Base-by-base conservation (phyloP, 768 basidiomycete species). In the Boletus tomentosulus region DNA sequence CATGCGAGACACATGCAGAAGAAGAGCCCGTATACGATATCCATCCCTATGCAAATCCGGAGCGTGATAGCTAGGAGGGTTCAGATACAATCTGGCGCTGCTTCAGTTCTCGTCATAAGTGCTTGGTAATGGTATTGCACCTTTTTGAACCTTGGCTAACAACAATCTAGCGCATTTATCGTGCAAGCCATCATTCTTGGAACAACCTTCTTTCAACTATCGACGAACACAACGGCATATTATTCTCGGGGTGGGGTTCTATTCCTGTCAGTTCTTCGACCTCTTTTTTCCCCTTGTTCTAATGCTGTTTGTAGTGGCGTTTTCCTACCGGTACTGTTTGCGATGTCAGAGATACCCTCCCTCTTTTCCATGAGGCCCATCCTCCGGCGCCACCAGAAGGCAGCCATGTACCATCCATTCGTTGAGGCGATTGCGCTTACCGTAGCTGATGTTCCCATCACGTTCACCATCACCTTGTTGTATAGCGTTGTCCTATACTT, bases 181-280 rank as follows among this genome's bases (percentile, higher is more conserved):
- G 24, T 70, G 15, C 63, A 69, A 58, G 65, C 67, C 19, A 57
- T 71, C 44, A 66, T 68, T 33, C 35, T 68, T 19, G 68, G 66
- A 43, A 75, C 74, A 16, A 72, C 78, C 34, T 82, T 80, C 70
- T 74, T 75, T 54, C 62, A 72, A 15, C 58, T 79, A 31, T 64
- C 73, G 0, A 62, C 71, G 16, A 44, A 62, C 25, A 79, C 80
- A 4, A 51, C 59, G 0, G 53, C 47, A 2, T 71, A 45, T 48
- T 70, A 51, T n/a, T 84, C 86, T 35, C 82, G 90, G 22, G 90
- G 90, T n/a, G 90, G 90, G 64, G 77, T 88, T 33, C 73, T 92
- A 13, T 91, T 90, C 79, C 88, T 92, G 80, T 86, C 58, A 31
- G 80, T 74, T 22, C 1, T 33, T 22, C 0, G 27, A 0, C 3